Evolutionary conservation across 2,329 filamentous ascomycete species (phyloP).

Genomic region (Phaeomoniella chlamydospora): DNA sequence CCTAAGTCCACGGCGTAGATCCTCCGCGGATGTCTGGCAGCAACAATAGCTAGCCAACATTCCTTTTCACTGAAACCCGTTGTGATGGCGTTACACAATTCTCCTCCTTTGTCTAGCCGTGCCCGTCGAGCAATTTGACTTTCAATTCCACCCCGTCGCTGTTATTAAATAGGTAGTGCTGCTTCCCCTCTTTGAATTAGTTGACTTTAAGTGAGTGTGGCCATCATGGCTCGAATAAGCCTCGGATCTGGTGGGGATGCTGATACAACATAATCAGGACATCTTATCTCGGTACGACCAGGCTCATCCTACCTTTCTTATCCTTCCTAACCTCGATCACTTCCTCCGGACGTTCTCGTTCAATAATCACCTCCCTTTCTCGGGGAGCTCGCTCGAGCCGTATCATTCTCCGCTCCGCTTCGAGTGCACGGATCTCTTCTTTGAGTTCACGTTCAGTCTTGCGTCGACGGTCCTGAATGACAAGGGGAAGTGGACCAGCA

Average conservation of each 20-base stretch:
- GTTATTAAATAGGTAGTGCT: no score
- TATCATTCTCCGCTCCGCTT: conserved; percentile 47
- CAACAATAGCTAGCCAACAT: no score
- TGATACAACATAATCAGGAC: conserved; percentile 16
- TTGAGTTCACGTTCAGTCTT: conserved; percentile 50
- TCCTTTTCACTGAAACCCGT: no score
- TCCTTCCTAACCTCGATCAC: conserved; percentile 61
- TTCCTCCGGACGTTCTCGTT: conserved; percentile 28
- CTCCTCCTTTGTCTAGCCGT: no score
- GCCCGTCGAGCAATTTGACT: no score
- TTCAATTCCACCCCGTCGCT: no score
- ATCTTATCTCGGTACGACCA: conserved; percentile 15
- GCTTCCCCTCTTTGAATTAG: no score
- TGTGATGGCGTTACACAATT: no score
- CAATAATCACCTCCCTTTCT: conserved; percentile 17
- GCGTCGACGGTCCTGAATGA: conserved; percentile 33
- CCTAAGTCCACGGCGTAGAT: no score
- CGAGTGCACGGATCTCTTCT: conserved; percentile 56
- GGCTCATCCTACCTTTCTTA: conserved; percentile 78
- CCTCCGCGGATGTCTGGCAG: no score
- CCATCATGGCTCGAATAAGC: conserved; percentile 55
- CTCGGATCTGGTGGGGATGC: conserved; percentile 41
- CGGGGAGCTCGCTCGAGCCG: conserved; percentile 34
- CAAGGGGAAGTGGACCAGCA: conserved; percentile 30
- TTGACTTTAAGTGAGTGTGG: conserved; percentile 46